Conservation (phyloP, 2,329 filamentous ascomycete species). For the Talaromyces sp. region DNA sequence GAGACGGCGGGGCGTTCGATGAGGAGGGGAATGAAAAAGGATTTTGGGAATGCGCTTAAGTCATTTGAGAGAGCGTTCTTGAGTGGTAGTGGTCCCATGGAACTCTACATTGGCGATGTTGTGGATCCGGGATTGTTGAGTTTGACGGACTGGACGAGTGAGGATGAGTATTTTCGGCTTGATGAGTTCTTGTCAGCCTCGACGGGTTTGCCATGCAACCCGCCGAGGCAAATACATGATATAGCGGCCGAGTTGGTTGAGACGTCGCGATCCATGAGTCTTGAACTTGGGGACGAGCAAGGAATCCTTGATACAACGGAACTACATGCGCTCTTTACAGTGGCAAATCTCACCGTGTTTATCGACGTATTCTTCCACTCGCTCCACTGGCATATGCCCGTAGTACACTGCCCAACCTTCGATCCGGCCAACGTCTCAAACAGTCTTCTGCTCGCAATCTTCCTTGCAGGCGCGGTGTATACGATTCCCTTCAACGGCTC, state of each 20-base stretch:
- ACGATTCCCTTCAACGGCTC: conserved; percentile 23
- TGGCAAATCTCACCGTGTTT: conserved; percentile 28
- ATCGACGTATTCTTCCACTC: conserved; percentile 31
- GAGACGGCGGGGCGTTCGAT: conserved; percentile 30
- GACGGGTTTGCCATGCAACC: conserved; percentile 20
- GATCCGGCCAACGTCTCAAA: conserved; percentile 28
- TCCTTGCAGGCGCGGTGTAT: conserved; percentile 29
- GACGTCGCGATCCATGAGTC: conserved; percentile 29
- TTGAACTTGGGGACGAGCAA: conserved; percentile 8
- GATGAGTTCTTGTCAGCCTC: background rate
- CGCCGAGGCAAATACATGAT: conserved; percentile 27
- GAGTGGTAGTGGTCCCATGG: conserved; percentile 21
- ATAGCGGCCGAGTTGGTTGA: conserved; percentile 28
- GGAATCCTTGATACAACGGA: conserved; percentile 16
- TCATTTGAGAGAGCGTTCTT: conserved; percentile 29
- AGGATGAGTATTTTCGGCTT: background rate
- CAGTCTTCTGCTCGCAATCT: conserved; percentile 28
- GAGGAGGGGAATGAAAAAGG: conserved; percentile 21
- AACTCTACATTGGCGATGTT: background rate
- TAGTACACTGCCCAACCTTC: conserved; percentile 33
- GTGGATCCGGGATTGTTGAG: background rate
- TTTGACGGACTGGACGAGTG: background rate
- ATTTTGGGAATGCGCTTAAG: conserved; percentile 25
- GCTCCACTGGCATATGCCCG: conserved; percentile 32
- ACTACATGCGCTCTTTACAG: conserved; percentile 24